These are phyloP conservation scores for Serendipita sp. DNA, from an alignment of 768 basidiomycete species.

Conservation along the genomic window DNA sequence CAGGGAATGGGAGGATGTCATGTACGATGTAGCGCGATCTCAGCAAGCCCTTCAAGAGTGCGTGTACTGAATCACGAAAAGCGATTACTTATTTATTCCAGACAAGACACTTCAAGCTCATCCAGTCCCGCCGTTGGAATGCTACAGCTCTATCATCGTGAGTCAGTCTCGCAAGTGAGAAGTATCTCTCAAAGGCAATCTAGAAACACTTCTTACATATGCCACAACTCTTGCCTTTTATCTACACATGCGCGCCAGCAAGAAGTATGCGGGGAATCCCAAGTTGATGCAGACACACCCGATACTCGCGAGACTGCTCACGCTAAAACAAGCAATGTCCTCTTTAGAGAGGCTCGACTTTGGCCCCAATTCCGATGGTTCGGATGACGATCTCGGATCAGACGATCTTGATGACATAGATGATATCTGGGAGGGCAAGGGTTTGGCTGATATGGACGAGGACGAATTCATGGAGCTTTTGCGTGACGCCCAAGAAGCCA, in stretches of 20 bases:
- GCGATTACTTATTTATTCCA: conserved; percentile 15
- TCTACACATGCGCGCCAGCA: conserved; percentile 61
- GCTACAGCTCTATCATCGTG: conserved; percentile 78
- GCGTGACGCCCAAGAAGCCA: conserved; percentile 28
- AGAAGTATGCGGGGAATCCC: conserved; percentile 44
- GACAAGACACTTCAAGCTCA: conserved; percentile 31
- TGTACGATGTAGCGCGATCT: conserved; percentile 32
- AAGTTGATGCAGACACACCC: conserved; percentile 37
- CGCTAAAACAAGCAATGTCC: conserved; percentile 64
- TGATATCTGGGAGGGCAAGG: conserved; percentile 11
- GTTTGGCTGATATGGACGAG: conserved; percentile 19
- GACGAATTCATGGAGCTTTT: conserved; percentile 42
- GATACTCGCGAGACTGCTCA: conserved; percentile 57
- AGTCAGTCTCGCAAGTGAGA: conserved; percentile 20
- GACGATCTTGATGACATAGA: conserved; percentile 20
- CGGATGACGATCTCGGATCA: conserved; percentile 22
- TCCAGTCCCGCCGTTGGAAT: conserved; percentile 50
- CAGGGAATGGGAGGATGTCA: conserved; percentile 68
- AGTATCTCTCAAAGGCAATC: not conserved
- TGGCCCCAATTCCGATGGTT: conserved; percentile 19
- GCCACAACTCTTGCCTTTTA: conserved; percentile 85
- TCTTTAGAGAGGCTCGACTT: conserved; percentile 81
- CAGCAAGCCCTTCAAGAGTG: conserved; percentile 41
- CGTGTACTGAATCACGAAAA: conserved; percentile 12
- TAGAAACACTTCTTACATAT: conserved; percentile 84